These are phyloP conservation scores for Leccinum imitatum DNA, from an alignment of 768 basidiomycete species.

Conservation along the genomic window DNA sequence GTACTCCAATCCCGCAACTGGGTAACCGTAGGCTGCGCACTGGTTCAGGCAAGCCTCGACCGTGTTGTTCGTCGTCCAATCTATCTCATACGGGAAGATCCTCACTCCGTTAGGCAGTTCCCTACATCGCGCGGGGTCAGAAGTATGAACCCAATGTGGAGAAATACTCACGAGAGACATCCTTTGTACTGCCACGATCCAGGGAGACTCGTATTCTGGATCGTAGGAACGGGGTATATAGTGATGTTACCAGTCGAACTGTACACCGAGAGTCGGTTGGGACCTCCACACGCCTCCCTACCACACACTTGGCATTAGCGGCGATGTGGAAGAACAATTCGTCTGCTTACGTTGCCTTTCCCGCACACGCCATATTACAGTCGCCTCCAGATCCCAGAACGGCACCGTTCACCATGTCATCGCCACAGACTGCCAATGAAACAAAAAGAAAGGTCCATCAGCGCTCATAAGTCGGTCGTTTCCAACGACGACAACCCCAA, in stretches of 20 bases:
- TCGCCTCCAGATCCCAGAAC: constrained; percentile 43
- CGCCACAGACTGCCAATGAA: constrained; percentile 63
- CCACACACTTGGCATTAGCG: not conserved
- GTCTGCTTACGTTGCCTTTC: constrained; percentile 58
- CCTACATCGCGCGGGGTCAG: constrained; percentile 31
- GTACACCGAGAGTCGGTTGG: constrained; percentile 72
- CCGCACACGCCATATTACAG: constrained; percentile 77
- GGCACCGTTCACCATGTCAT: constrained; percentile 62
- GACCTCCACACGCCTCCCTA: constrained; percentile 72
- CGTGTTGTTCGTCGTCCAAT: constrained; percentile 60
- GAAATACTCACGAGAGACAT: constrained; percentile 54
- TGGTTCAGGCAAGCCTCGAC: constrained; percentile 63
- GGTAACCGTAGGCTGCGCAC: constrained; percentile 71
- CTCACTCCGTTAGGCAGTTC: constrained; percentile 44
- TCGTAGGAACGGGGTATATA: constrained; percentile 55
- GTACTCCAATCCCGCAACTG: constrained; percentile 69
- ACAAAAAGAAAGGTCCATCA: not conserved
- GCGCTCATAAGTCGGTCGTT: constrained; percentile 3
- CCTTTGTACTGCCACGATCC: constrained; percentile 66
- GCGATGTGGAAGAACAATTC: not conserved
- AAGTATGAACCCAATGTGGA: not conserved
- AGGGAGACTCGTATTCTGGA: constrained; percentile 57
- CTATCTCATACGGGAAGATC: constrained; percentile 62
- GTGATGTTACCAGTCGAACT: constrained; percentile 50
- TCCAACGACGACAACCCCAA: not conserved